phyloP scores from a whole-genome alignment of 1,284 basidiomycete genomes.

The Ceratobasidium sp. region DNA sequence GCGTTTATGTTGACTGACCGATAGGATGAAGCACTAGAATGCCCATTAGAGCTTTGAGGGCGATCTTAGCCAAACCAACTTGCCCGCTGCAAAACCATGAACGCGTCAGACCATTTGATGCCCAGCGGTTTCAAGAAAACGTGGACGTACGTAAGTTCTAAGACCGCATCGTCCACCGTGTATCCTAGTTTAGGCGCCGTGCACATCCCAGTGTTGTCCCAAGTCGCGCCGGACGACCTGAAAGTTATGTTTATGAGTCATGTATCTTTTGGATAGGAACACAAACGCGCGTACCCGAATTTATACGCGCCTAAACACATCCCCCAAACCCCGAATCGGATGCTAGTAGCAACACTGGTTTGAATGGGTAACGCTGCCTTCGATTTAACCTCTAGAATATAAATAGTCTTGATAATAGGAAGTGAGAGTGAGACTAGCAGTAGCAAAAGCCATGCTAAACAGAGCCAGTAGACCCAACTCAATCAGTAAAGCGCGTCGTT shows the following conservation, averaged over 20 bases:
- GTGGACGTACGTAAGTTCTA: constrained; percentile 54
- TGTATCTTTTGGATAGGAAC: not conserved
- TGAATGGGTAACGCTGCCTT: constrained; percentile 55
- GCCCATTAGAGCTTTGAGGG: constrained; percentile 56
- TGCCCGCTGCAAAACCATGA: constrained; percentile 59
- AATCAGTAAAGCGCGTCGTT: not conserved
- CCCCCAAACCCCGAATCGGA: constrained; percentile 83
- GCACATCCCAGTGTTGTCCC: constrained; percentile 36
- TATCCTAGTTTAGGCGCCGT: constrained; percentile 30
- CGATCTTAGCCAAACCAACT: constrained; percentile 60
- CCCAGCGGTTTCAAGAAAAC: not conserved
- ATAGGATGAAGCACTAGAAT: constrained; percentile 65
- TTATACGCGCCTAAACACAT: constrained; percentile 65
- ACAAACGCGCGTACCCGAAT: constrained; percentile 31
- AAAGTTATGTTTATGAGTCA: not conserved
- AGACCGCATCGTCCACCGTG: constrained; percentile 48
- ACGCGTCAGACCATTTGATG: not conserved
- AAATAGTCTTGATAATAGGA: constrained; percentile 79
- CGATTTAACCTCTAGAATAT: constrained; percentile 71
- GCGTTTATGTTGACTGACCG: constrained; percentile 6
- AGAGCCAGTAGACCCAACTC: constrained; percentile 53
- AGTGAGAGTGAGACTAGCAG: constrained; percentile 79
- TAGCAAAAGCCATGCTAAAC: constrained; percentile 72
- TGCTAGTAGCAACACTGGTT: constrained; percentile 69
- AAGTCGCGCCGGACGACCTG: constrained; percentile 18